phyloP scores from a whole-genome alignment of 2,329 filamentous ascomycete species.

The Trichoderma sp. region DNA sequence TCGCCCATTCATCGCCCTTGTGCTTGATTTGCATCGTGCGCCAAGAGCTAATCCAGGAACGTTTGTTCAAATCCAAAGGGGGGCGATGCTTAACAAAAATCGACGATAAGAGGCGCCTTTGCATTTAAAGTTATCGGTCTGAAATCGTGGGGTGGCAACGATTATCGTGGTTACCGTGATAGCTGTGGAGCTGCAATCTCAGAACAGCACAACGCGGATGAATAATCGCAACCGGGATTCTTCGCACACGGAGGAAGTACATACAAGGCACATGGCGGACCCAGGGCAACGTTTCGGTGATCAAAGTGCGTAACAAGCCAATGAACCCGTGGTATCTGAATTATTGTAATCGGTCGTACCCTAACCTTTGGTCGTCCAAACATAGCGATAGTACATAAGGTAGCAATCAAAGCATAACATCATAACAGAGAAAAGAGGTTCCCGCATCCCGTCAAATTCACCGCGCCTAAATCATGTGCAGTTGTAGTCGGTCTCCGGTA shows the following conservation, averaged over 20 bases:
- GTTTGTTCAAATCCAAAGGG: neutral
- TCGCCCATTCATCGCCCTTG: neutral
- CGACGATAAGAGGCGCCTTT: neutral
- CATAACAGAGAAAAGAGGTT: slow-evolving; percentile 1
- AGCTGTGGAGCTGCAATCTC: too few species aligned
- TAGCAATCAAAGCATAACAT: slow-evolving; percentile 19
- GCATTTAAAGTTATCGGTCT: slow-evolving; percentile 18
- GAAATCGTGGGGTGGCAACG: slow-evolving; percentile 16
- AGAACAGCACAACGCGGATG: too few species aligned
- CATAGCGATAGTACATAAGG: slow-evolving; percentile 5
- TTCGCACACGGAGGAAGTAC: neutral
- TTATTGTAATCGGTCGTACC: slow-evolving; percentile 10
- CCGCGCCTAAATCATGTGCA: slow-evolving; percentile 26
- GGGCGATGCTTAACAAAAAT: neutral
- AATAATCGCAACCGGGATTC: neutral
- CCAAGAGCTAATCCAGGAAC: neutral
- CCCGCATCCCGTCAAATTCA: slow-evolving; percentile 4
- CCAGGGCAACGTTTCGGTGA: neutral
- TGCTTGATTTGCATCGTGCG: neutral
- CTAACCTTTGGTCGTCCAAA: neutral
- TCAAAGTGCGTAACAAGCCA: slow-evolving; percentile 12
- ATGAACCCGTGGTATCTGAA: slow-evolving; percentile 24
- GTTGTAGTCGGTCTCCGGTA: slow-evolving; percentile 26
- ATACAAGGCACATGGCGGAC: neutral
- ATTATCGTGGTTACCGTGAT: neutral